Base-by-base conservation (phyloP, 2,329 filamentous ascomycete species). In the Cytospora piceae region DNA sequence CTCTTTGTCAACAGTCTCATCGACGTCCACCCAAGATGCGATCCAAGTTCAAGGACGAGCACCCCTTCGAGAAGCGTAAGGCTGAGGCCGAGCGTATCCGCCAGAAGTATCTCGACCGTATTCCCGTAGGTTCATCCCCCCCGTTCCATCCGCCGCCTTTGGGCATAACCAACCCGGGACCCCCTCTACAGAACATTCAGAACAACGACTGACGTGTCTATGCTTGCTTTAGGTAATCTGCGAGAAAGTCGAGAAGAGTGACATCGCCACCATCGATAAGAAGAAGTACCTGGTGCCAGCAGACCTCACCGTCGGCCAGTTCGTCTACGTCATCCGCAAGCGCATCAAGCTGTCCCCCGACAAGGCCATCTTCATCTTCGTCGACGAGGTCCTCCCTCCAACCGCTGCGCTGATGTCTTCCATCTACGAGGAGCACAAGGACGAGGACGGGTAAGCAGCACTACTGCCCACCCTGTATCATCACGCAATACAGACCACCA, bases 11-110 rank as follows among this genome's bases (percentile, higher is more conserved):
- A 64, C 64, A 66, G 27, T 63, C 68, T 53, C 64, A 69, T 34
- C 63, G 27, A 62, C 58, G 8, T 53, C 77, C 78, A 77, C 76
- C 77, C 85, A 92, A 77, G 72, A 97, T 97, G 93, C 91, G 94
- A 78, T 96, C 93, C 86, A 98, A 98, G 89, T 99, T 99, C 83
- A 99, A 99, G 93, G 95, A 99, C 90, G 95, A 98, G 88, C 95
- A 98, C 81, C 93, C 93, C 74, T 98, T 98, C 80, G 95, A 98
- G 90, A 99, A 99, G 92, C 93, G 95, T 84, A 97, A 98, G 92
- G 95, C 95, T 72, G 95, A 99, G 84, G 95, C 95, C 78, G 95
- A 99, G 86, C 94, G 95, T 80, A 97, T 97, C 80, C 93, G 95
- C 73, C 94, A 97, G 85, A 99, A 99, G 83, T 99, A 99, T 80